Base-by-base conservation (phyloP, 2,329 filamentous ascomycete genomes). In the Aspergillaceae sp. region DNA sequence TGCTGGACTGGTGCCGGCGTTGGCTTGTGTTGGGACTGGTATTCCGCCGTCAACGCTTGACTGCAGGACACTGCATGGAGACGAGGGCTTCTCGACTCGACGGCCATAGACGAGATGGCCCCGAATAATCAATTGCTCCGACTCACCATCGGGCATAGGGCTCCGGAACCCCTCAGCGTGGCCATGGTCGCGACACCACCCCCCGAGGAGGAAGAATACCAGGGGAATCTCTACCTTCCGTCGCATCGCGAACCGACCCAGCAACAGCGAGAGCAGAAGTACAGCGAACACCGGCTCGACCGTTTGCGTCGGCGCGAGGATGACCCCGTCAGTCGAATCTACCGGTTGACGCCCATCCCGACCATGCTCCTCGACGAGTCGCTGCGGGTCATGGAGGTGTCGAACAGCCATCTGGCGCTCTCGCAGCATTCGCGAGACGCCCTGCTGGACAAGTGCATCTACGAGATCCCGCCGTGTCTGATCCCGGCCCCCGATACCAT, bases 351-450 rank as follows among this genome's bases (percentile, higher is more conserved):
- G 1, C 66, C 68, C 0, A 56, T 59, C 5, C 68, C 68, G 3
- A 69, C 66, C 1, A 51, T 69, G n/a, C 51, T 71, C 29, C 57
- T 71, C 9, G 61, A 71, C 47, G 51, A 60, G 4, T 55, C 61
- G 5, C 51, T 69, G 9, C 56, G 51, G n/a, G 54, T 72, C n/a
- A 34, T 66, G 19, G 58, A 73, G 43, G 65, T 71, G 3, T 77
- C 74, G 3, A 61, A 70, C 32, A 71, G 68, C 49, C 70, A 72
- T 54, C 53, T 68, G 26, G 46, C 53, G 4, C 50, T 68, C 26
- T 69, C 64, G 40, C 49, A 61, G 11, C 47, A 58, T 35, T 44
- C 55, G 11, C 62, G 66, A 40, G 60, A 67, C 4, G 53, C 64
- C 28, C 54, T 70, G 7, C 34, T 73, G 26, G 65, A 65, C 5